Evolutionary conservation across 768 basidiomycete genomes (phyloP).

Genomic region (Tricholoma matsutake): DNA sequence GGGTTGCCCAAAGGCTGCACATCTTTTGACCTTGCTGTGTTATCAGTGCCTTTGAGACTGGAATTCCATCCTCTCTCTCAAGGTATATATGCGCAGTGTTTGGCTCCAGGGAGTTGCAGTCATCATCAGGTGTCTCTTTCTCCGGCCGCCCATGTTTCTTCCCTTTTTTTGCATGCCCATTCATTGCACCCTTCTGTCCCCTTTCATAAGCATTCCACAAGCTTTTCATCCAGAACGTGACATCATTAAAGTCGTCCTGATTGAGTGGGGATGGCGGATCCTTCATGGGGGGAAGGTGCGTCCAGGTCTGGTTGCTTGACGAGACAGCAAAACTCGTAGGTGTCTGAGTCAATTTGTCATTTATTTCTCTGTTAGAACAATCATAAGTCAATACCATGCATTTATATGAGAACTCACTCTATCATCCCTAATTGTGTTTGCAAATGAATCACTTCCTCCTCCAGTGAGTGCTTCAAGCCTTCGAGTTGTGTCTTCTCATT

Average conservation of each 20-base stretch:
- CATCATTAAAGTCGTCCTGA: neutral
- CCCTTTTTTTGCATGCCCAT: neutral
- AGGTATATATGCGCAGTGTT: neutral
- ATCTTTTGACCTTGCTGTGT: constrained; percentile 1
- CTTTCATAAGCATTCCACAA: neutral
- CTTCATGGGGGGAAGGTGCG: neutral
- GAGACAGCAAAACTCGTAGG: neutral
- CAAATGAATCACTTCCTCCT: neutral
- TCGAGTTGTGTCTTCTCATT: neutral
- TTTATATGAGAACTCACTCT: neutral
- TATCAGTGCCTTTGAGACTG: neutral
- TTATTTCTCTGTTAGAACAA: neutral
- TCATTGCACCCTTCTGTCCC: neutral
- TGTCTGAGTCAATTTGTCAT: neutral
- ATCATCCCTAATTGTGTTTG: neutral
- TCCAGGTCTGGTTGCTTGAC: neutral
- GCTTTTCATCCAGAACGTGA: neutral
- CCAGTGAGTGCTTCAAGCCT: neutral
- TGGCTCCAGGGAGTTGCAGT: neutral
- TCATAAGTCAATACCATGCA: neutral
- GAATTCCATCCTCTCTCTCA: neutral
- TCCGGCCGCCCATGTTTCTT: neutral
- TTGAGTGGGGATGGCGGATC: neutral
- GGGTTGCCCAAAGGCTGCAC: neutral
- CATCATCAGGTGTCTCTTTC: neutral